Evolutionary conservation across 2,329 filamentous ascomycete genomes (phyloP), one percentile per base, ranked within the genome.

Genomic region (Hypoxylon rubiginosum): DNA sequence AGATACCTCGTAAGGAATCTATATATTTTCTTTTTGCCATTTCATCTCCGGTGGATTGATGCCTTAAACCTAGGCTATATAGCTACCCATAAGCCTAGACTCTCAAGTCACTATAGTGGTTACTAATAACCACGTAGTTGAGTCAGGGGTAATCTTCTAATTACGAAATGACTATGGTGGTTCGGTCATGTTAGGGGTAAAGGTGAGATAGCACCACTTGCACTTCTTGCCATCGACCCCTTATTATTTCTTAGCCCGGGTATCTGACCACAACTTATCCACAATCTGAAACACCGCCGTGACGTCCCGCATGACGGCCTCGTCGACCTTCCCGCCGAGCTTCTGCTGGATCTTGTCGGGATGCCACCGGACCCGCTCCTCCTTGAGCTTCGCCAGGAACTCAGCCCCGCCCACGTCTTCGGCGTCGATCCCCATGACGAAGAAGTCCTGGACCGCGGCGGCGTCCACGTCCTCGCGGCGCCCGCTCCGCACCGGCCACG

Each of bases 321-420:
- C 85, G 51, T 94, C 91, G 52, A 97, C 88, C 64, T 88, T 82
- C 0, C 87, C 88, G 2, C 93, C 92, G 65, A 97, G 90, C 57
- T 90, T 88, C 81, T 97, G 96, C 82, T 97, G 93, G 60, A 98
- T 92, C 83, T 98, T 99, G 81, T 99, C 96, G 3, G 96, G 96
- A 82, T 99, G 96, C 96, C 96, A 99, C 15, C 94, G 86, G 17
- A 98, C 90, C 55, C 96, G 88, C 82, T 99, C 96, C 4, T 88
- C 82, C 79, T 97, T 97, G 56, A 98, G 83, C 62, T 78, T 81
- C 7, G 82, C 79, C 19, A 83, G 76, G 54, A 84, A 83, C 9
- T 81, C 80, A 62, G 75, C 79, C 72, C 84, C 82, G 19, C 83
- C 83, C 2, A 82, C 72, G 1, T 81, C 79, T 28, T 81, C 79